Percentiles rank a stretch among this genome's conserved stretches.
phyloP scores from a whole-genome alignment of 345 rosid genomes.

The Limnanthes douglasii region DNA sequence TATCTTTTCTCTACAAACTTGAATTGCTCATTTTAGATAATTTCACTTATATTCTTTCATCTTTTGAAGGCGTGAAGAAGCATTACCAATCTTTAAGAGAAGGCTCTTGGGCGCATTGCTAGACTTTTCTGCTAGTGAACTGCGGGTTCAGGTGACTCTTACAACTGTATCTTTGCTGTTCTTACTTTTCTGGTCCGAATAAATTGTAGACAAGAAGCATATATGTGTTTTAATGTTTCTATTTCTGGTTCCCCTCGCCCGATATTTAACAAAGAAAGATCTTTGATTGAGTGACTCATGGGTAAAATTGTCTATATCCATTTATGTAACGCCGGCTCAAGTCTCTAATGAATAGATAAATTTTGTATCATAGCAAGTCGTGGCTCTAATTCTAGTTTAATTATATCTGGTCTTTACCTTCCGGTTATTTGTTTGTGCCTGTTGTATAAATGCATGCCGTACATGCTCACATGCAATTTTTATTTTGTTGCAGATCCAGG shows the following conservation, averaged over 20 bases:
- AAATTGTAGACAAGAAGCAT: neutral
- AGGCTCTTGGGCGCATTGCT: slow-evolving; percentile 89
- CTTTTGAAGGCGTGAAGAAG: slow-evolving; percentile 81
- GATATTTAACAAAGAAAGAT: neutral
- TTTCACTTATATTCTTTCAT: slow-evolving; percentile 7
- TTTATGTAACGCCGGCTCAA: too few relatives aligned
- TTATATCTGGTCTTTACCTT: too few relatives aligned
- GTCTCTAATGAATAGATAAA: slow-evolving; percentile 1
- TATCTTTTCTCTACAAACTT: too few relatives aligned
- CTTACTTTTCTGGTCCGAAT: neutral
- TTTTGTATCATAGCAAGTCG: slow-evolving; percentile 2
- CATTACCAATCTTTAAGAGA: slow-evolving; percentile 90
- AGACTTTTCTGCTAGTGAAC: slow-evolving; percentile 94
- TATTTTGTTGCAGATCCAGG: slow-evolving; percentile 75
- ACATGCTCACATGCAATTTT: slow-evolving; percentile 10
- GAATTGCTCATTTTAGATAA: too few relatives aligned
- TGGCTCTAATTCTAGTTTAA: neutral
- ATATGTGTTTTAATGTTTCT: slow-evolving; percentile 2
- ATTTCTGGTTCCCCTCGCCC: slow-evolving; percentile 3
- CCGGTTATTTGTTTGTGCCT: too few relatives aligned
- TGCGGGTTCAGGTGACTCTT: slow-evolving; percentile 79
- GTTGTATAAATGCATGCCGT: too few relatives aligned
- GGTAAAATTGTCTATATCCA: too few relatives aligned
- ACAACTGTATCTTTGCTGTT: slow-evolving; percentile 3
- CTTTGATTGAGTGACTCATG: neutral